A percentile compares a stretch with the other conserved stretches of the same genome.
Conservation (phyloP, 2,329 filamentous ascomycete genomes). For the Colletotrichum lini region DNA sequence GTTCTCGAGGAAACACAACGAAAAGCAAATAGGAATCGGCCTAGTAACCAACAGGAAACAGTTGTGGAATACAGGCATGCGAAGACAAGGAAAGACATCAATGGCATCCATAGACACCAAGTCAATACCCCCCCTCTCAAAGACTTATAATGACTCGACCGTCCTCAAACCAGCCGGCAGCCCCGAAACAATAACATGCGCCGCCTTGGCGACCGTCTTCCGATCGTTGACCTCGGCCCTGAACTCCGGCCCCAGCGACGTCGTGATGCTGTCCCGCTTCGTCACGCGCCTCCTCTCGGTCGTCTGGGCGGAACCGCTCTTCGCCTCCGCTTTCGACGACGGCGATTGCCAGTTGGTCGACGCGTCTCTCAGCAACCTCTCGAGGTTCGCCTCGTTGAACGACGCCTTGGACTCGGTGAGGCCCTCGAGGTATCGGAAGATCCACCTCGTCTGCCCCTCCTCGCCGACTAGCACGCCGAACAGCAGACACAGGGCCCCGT, state of each 20-base stretch:
- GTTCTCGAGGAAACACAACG: too few species aligned
- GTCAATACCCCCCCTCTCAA: background rate
- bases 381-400: constrained; percentile 5
- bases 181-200: background rate
- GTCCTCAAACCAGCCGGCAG: background rate
- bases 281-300: constrained; percentile 8
- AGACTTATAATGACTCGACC: background rate
- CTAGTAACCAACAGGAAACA: too few species aligned
- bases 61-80: background rate
- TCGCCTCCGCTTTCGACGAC: background rate
- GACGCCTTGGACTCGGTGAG: background rate
- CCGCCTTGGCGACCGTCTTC: constrained; percentile 9
- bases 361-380: constrained; percentile 7
- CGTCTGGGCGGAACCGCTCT: background rate
- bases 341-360: constrained; percentile 4
- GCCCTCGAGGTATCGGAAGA: constrained; percentile 4
- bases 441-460: constrained; percentile 7
- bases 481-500: background rate
- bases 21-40: too few species aligned
- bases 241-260: constrained; percentile 15
- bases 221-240: constrained; percentile 18
- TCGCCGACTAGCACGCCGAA: constrained; percentile 13
- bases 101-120: background rate
- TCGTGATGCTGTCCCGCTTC: constrained; percentile 13
- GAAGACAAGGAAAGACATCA: background rate